Evolutionary conservation across 2,329 filamentous ascomycete genomes (phyloP).

Genomic region (Ascocoryne sarcoides): DNA sequence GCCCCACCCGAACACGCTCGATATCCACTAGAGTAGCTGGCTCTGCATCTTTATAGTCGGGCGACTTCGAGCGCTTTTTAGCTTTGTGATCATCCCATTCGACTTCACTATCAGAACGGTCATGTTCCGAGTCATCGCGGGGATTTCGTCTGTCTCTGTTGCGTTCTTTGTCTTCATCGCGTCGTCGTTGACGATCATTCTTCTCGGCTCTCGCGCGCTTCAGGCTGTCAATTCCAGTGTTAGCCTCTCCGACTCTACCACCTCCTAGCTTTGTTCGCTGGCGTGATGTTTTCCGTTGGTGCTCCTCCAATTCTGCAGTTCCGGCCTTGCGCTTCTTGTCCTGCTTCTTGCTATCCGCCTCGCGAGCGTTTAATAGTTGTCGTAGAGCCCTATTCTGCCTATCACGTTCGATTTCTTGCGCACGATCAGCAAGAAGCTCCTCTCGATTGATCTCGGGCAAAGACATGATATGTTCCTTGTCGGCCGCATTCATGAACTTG

Average conservation of each 20-base stretch:
- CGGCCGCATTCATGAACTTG: slow-evolving; percentile 64
- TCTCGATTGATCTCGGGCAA: slow-evolving; percentile 90
- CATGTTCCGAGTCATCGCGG: slow-evolving; percentile 47
- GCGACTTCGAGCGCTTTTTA: slow-evolving; percentile 38
- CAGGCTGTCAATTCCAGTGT: slow-evolving; percentile 63
- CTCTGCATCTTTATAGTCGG: slow-evolving; percentile 43
- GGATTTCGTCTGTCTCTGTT: slow-evolving; percentile 38
- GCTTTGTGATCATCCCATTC: slow-evolving; percentile 59
- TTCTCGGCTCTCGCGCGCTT: slow-evolving; percentile 55
- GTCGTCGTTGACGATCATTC: slow-evolving; percentile 53
- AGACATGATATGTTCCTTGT: slow-evolving; percentile 71
- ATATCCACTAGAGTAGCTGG: slow-evolving; percentile 72
- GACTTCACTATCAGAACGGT: slow-evolving; percentile 68
- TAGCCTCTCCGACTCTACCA: slow-evolving; percentile 59
- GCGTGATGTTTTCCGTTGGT: slow-evolving; percentile 63
- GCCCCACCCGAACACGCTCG: slow-evolving; percentile 73
- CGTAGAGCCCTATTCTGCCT: slow-evolving; percentile 76
- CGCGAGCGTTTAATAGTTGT: slow-evolving; percentile 61
- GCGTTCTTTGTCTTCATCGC: slow-evolving; percentile 52
- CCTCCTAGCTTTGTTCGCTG: slow-evolving; percentile 60
- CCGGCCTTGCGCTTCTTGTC: slow-evolving; percentile 70
- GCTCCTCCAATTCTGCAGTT: slow-evolving; percentile 69
- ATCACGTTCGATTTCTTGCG: slow-evolving; percentile 71
- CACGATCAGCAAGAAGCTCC: slow-evolving; percentile 79
- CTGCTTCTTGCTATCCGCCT: slow-evolving; percentile 47